phyloP scores from a whole-genome alignment of 2,329 filamentous ascomycete genomes.

The Cytospora piceae region DNA sequence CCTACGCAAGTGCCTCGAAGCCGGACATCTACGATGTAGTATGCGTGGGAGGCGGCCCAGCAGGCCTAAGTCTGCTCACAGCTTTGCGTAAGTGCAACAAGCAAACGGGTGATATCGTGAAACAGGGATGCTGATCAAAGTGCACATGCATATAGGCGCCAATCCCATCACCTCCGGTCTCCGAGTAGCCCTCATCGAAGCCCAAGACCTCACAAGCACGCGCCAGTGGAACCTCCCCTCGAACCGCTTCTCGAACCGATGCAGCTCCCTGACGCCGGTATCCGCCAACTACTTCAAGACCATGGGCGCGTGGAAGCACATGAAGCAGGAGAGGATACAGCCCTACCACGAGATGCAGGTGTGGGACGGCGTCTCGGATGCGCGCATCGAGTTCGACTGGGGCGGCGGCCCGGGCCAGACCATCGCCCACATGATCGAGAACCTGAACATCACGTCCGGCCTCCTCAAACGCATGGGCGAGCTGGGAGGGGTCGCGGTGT shows the following conservation, averaged over 20 bases:
- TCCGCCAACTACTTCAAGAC: constrained; percentile 81
- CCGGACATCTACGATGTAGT: constrained; percentile 91
- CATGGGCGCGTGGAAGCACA: constrained; percentile 84
- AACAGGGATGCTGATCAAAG: not conserved
- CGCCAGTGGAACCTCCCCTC: constrained; percentile 68
- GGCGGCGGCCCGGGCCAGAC: constrained; percentile 56
- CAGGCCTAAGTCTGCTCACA: constrained; percentile 80
- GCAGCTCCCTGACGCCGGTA: constrained; percentile 89
- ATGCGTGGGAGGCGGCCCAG: constrained; percentile 86
- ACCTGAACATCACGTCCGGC: constrained; percentile 81
- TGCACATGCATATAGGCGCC: constrained; percentile 58
- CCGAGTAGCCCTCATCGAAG: constrained; percentile 86
- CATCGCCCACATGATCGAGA: constrained; percentile 97
- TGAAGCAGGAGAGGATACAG: constrained; percentile 75
- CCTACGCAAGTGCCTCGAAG: constrained; percentile 47
- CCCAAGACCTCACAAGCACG: constrained; percentile 76
- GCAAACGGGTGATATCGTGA: too few relatives aligned
- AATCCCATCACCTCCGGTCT: constrained; percentile 76
- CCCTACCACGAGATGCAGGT: constrained; percentile 96
- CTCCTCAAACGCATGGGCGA: constrained; percentile 73
- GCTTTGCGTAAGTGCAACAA: constrained; percentile 66
- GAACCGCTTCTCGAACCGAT: constrained; percentile 85
- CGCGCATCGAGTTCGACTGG: constrained; percentile 89
- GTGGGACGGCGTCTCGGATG: constrained; percentile 91
- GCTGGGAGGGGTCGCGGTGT: constrained; percentile 69